These are phyloP conservation scores for Amanita inopinata DNA, from an alignment of 768 basidiomycete species.

Conservation along the genomic window DNA sequence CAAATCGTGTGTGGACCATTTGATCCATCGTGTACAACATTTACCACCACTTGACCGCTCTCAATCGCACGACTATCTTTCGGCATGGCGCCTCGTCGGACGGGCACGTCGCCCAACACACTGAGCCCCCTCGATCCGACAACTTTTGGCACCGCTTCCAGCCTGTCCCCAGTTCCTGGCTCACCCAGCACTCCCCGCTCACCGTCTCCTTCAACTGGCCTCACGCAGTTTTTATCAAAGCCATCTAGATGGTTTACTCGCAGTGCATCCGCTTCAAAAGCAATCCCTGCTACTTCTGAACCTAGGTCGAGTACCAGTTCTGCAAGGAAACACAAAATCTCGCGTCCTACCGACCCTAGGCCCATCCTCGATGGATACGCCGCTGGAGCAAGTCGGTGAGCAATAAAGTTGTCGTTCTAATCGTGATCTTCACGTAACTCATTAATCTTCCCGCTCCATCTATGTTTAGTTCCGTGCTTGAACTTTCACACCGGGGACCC, in stretches of 20 bases:
- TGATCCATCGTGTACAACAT: no score
- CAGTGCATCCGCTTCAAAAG: constrained; percentile 44
- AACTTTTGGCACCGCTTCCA: background rate
- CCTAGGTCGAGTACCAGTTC: constrained; percentile 36
- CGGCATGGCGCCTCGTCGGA: background rate
- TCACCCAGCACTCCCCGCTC: constrained; percentile 40
- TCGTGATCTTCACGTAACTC: constrained; percentile 2
- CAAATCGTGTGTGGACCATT: no score
- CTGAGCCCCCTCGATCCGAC: background rate
- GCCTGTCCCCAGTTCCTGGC: background rate
- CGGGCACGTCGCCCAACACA: background rate
- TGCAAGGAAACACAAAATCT: constrained; percentile 67
- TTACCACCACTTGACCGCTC: no score
- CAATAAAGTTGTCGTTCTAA: constrained; percentile 6
- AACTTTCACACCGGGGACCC: constrained; percentile 40
- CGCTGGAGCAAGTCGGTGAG: constrained; percentile 44
- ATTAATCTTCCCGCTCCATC: background rate
- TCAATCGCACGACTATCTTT: no score
- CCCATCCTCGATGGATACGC: constrained; percentile 57
- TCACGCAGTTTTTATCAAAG: constrained; percentile 56
- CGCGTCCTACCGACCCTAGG: constrained; percentile 73
- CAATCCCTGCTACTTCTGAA: constrained; percentile 28
- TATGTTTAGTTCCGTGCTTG: constrained; percentile 55
- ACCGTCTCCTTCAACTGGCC: constrained; percentile 52
- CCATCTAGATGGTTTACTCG: constrained; percentile 67